phyloP scores from a whole-genome alignment of 129 eudicot genomes.

The Flaveria brownii region DNA sequence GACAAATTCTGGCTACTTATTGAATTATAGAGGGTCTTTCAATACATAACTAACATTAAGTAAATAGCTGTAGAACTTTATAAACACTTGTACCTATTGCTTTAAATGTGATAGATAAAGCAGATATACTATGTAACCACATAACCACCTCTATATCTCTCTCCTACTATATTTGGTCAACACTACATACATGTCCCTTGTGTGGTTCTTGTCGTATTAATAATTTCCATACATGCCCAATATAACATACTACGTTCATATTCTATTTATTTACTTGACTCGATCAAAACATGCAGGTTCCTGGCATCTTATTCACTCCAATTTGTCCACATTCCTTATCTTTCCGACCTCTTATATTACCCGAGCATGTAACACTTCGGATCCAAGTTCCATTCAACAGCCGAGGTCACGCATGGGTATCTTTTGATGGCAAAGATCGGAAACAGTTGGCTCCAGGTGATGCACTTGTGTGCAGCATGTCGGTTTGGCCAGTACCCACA shows the following conservation, averaged over 20 bases:
- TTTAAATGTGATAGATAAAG: neutral
- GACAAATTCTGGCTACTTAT: neutral
- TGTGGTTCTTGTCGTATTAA: too few relatives aligned
- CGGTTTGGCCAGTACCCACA: slow-evolving; percentile 93
- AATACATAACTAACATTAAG: neutral
- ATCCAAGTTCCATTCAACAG: slow-evolving; percentile 86
- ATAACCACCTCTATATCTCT: neutral
- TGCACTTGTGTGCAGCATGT: slow-evolving; percentile 91
- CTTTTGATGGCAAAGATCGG: slow-evolving; percentile 88
- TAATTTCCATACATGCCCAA: neutral
- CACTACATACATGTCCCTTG: neutral
- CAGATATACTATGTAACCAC: neutral
- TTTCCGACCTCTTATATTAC: slow-evolving; percentile 92
- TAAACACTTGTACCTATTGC: neutral
- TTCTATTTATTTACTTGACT: neutral
- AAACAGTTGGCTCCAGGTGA: slow-evolving; percentile 82
- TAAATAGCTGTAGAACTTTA: neutral
- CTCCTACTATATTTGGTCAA: neutral
- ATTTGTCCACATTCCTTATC: slow-evolving; percentile 97
- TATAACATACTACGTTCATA: neutral
- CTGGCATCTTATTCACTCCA: slow-evolving; percentile 94
- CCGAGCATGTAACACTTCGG: slow-evolving; percentile 78
- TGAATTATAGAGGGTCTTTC: neutral
- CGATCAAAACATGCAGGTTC: slow-evolving; percentile 54
- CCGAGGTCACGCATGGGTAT: slow-evolving; percentile 91